A percentile compares a stretch with the other conserved stretches of the same genome.
These are phyloP conservation scores for Neurospora sp. DNA, from an alignment of 495 filamentous ascomycete genomes.

Conservation along the genomic window DNA sequence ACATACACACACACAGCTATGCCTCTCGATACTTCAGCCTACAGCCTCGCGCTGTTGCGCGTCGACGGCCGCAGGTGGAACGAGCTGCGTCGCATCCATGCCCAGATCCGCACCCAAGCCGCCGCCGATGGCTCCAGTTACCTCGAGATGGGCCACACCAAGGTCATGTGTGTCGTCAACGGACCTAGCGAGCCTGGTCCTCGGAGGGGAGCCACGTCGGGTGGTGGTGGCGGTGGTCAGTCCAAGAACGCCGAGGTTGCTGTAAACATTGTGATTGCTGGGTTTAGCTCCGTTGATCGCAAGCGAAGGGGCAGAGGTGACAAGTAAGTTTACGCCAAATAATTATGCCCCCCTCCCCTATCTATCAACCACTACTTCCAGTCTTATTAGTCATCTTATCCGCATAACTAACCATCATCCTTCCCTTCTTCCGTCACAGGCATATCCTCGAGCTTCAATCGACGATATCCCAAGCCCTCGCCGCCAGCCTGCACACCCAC, in stretches of 20 bases:
- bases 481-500: constrained; percentile 65
- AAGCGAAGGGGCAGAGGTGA: constrained; percentile 64
- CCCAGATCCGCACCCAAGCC: constrained; percentile 82
- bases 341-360: too few relatives aligned
- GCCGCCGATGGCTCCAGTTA: constrained; percentile 84
- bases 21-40: constrained; percentile 86
- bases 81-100: constrained; percentile 81
- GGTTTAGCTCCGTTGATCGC: constrained; percentile 80
- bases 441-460: constrained; percentile 71
- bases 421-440: constrained; percentile 29
- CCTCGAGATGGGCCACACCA: constrained; percentile 92
- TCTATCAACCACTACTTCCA: background rate
- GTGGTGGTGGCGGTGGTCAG: constrained; percentile 32
- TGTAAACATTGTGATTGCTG: constrained; percentile 79
- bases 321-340: constrained; percentile 44
- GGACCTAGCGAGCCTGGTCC: constrained; percentile 64
- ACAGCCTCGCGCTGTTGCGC: constrained; percentile 74
- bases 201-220: constrained; percentile 23
- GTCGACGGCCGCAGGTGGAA: constrained; percentile 97
- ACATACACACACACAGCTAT: constrained; percentile 31
- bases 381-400: background rate
- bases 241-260: constrained; percentile 50
- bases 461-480: constrained; percentile 64
- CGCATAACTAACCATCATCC: background rate
- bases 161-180: constrained; percentile 83